A percentile compares a stretch with the other conserved stretches of the same genome.
Conservation (phyloP, 148 eudicot species). For the Rhododendron vialii region DNA sequence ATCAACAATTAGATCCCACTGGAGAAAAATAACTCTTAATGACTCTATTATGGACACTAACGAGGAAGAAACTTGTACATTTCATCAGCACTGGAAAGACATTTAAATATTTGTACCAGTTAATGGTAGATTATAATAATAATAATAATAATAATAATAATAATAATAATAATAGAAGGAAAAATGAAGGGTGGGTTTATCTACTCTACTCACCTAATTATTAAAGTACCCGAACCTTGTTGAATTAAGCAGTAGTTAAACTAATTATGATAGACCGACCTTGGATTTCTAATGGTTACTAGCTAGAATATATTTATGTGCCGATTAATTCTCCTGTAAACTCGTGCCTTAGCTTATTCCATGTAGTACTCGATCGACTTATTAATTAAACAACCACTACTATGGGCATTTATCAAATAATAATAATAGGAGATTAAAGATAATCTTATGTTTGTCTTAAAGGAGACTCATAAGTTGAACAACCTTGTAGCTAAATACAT, state of each 20-base stretch:
- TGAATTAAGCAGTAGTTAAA: background rate
- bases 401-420: background rate
- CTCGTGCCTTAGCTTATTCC: background rate
- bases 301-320: background rate
- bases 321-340: background rate
- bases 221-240: background rate
- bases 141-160: too few species aligned
- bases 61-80: background rate
- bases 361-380: background rate
- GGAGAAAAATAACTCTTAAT: background rate
- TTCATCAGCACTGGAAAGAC: background rate
- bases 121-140: background rate
- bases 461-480: background rate
- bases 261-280: background rate
- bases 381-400: background rate
- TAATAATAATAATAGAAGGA: background rate
- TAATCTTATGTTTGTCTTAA: background rate
- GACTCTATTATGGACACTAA: background rate
- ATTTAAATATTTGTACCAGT: background rate
- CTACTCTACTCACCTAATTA: background rate
- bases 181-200: background rate
- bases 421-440: background rate
- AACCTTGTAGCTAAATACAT: background rate
- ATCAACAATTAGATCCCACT: background rate
- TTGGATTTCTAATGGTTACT: background rate